These are phyloP conservation scores for Malus domestica DNA, from an alignment of 306 rosid genomes.

Conservation along the genomic window DNA sequence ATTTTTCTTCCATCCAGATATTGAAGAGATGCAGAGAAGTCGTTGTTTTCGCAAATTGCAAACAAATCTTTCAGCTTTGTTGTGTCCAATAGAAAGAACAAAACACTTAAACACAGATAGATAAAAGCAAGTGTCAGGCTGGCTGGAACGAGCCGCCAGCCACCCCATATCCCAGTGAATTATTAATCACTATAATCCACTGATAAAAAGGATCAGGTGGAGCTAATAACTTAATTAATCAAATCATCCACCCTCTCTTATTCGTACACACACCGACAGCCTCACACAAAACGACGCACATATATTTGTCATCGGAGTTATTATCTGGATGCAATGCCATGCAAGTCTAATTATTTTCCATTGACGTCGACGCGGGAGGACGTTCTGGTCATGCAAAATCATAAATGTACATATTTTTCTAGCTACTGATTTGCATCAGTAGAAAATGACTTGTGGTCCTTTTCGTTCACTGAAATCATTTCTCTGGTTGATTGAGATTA, in stretches of 20 bases:
- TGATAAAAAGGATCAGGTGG: constrained; percentile 6
- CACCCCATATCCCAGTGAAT: neutral
- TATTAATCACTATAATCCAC: neutral
- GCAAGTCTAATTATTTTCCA: neutral
- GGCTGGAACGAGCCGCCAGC: constrained; percentile 6
- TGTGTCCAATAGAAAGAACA: constrained; percentile 1
- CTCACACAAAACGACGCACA: constrained; percentile 11
- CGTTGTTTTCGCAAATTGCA: constrained; percentile 2
- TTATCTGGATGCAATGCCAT: neutral
- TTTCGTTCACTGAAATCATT: neutral
- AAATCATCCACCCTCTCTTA: neutral
- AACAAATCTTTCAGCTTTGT: neutral
- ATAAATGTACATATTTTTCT: neutral
- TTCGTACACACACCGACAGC: constrained; percentile 6
- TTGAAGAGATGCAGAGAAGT: neutral
- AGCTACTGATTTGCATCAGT: neutral
- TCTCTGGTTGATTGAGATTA: neutral
- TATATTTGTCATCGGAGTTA: neutral
- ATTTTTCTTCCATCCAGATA: neutral
- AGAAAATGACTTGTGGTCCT: neutral
- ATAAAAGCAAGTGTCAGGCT: constrained; percentile 20
- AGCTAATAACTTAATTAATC: neutral
- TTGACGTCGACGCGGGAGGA: neutral
- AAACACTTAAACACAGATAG: constrained; percentile 11
- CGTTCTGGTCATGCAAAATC: neutral